Conservation (phyloP, 2,329 filamentous ascomycete species). For the Stylonectria norvegica region DNA sequence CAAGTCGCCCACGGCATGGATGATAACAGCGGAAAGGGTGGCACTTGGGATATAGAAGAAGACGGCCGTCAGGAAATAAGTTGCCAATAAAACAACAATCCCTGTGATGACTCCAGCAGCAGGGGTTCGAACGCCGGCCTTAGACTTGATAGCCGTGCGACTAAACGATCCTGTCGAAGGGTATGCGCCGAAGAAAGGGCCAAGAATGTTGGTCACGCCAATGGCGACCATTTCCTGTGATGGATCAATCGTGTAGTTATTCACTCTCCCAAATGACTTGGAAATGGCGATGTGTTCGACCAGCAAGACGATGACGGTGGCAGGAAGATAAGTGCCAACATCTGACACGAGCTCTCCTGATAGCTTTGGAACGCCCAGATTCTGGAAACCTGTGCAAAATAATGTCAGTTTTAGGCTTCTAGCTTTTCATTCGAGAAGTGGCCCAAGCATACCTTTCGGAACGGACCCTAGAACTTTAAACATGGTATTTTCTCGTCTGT, state of each 20-base stretch:
- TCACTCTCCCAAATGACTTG: constrained; percentile 92
- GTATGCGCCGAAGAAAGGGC: constrained; percentile 88
- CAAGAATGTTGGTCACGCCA: constrained; percentile 83
- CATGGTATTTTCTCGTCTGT: constrained; percentile 57
- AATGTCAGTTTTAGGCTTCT: neutral
- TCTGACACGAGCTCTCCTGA: constrained; percentile 62
- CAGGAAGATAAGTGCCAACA: constrained; percentile 72
- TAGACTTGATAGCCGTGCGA: constrained; percentile 93
- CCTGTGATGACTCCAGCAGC: constrained; percentile 88
- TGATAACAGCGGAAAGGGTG: constrained; percentile 81
- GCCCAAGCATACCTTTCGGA: constrained; percentile 57
- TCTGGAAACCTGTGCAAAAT: constrained; percentile 62
- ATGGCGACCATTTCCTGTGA: constrained; percentile 96
- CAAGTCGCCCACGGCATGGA: constrained; percentile 90
- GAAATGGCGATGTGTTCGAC: constrained; percentile 97
- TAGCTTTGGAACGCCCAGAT: constrained; percentile 70
- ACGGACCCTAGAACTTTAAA: constrained; percentile 76
- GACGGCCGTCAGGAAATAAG: constrained; percentile 81
- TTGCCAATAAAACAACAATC: constrained; percentile 78
- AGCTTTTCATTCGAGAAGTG: neutral
- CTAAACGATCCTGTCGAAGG: constrained; percentile 95
- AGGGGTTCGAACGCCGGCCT: constrained; percentile 89
- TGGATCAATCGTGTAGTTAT: constrained; percentile 93
- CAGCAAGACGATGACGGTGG: constrained; percentile 86
- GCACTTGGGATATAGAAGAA: constrained; percentile 93